These are phyloP conservation scores for Crucibulum laeve DNA, from an alignment of 768 basidiomycete genomes.

Conservation along the genomic window DNA sequence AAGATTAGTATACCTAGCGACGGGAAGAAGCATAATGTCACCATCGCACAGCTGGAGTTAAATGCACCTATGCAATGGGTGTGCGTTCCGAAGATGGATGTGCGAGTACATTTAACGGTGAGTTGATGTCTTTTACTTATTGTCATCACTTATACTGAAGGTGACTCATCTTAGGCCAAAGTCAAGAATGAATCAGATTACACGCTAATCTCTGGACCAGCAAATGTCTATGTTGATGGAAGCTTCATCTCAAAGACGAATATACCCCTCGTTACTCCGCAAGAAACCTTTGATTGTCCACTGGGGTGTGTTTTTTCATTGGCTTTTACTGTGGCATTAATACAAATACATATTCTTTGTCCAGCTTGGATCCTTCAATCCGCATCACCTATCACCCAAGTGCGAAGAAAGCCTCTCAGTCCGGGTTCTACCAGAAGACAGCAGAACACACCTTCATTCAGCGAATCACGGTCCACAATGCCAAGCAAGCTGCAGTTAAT, in stretches of 20 bases:
- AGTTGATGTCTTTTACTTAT: neutral
- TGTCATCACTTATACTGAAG: neutral
- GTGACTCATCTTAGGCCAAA: slow-evolving; percentile 23
- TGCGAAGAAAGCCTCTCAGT: slow-evolving; percentile 24
- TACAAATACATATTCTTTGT: neutral
- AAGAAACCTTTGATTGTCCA: slow-evolving; percentile 32
- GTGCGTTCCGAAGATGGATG: slow-evolving; percentile 23
- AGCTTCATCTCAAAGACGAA: slow-evolving; percentile 38
- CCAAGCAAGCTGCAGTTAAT: slow-evolving; percentile 25
- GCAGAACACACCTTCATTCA: slow-evolving; percentile 27
- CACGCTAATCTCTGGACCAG: slow-evolving; percentile 36
- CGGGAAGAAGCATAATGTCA: slow-evolving; percentile 27
- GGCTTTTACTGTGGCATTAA: neutral
- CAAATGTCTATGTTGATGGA: slow-evolving; percentile 47
- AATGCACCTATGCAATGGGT: slow-evolving; percentile 29
- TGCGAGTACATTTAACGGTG: slow-evolving; percentile 24
- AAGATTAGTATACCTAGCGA: slow-evolving; percentile 28
- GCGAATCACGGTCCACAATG: slow-evolving; percentile 36
- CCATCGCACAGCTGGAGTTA: slow-evolving; percentile 24
- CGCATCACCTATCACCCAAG: slow-evolving; percentile 35
- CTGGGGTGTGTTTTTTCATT: slow-evolving; percentile 27
- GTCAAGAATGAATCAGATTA: slow-evolving; percentile 49
- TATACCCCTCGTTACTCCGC: slow-evolving; percentile 29
- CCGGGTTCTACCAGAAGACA: slow-evolving; percentile 30
- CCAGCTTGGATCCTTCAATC: slow-evolving; percentile 35